Evolutionary conservation across 192 early-diverging fungal species (phyloP), one percentile per base, ranked within the genome.

Genomic region (Coemansia erecta): DNA sequence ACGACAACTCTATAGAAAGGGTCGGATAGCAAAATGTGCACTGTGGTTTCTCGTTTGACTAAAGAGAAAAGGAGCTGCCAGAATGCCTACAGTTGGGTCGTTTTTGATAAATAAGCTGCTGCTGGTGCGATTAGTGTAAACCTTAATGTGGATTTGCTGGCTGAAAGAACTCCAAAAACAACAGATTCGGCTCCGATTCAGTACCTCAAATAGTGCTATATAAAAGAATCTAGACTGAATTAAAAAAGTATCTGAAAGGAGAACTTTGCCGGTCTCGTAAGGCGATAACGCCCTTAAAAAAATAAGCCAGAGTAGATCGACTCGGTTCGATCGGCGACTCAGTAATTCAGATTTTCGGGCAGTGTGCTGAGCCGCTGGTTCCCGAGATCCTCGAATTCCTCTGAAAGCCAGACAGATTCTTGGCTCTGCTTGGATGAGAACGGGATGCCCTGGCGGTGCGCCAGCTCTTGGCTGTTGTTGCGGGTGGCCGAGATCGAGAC

Each of bases 311-410:
- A 2, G 28, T 7, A 5, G 28, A 31, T 31, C 28, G 28, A 31
- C 2, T 7, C 28, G 28, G 7, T 2, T 31, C 28, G 28, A 31
- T 5, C 28, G 4, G 7, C 28, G 2, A 59, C 19, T 60, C 15
- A 35, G 28, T 55, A 73, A 8, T 42, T 66, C 50, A 66, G 58
- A 28, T 63, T 64, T 33, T 65, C 68, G 37, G 73, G 68, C 31
- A 70, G 22, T 8, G 56, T 64, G 61, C 57, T 77, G 21, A 63
- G 63, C 23, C 68, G 64, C 8, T 63, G 64, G 15, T 63, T 64
- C 7, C 75, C 75, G 17, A 70, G 59, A 47, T 78, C 75, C 54
- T 68, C 74, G 26, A 56, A 71, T 21, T 68, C 74, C 1, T 71
- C 64, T 6, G 64, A 51, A 33, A 57, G 13, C 53, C 49, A 8